Percentiles rank a stretch among this genome's conserved stretches.
Conservation (phyloP, 331 rosid species). For the Cydonia oblonga region DNA sequence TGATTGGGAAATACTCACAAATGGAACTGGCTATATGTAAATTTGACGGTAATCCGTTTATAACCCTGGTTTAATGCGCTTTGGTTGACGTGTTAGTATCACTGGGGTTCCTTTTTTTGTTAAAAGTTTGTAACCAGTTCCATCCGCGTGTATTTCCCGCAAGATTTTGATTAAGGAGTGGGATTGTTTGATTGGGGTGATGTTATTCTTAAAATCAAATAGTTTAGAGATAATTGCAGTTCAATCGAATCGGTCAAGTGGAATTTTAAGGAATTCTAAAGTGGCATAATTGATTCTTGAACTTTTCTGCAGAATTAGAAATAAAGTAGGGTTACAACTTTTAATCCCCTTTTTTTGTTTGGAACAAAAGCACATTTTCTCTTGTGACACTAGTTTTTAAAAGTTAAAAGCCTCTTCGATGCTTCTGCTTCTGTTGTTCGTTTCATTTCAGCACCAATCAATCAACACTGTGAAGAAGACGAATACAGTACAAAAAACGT, state of each 20-base stretch:
- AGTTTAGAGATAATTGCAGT: not conserved
- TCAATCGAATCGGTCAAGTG: slow-evolving; percentile 11
- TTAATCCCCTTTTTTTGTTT: slow-evolving; percentile 1
- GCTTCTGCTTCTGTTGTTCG: not conserved
- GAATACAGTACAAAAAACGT: not conserved
- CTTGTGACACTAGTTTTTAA: not conserved
- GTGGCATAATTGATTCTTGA: slow-evolving; percentile 4
- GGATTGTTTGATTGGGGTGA: not conserved
- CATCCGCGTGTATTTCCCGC: not conserved
- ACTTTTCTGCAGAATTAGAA: slow-evolving; percentile 8
- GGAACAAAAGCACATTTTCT: slow-evolving; percentile 7
- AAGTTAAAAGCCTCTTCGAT: slow-evolving; percentile 1
- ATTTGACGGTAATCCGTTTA: no score
- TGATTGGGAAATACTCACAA: not conserved
- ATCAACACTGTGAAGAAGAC: not conserved
- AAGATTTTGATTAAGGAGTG: not conserved
- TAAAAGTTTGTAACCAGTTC: not conserved
- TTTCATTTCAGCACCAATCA: not conserved
- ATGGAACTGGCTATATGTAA: no score
- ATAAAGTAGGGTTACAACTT: not conserved
- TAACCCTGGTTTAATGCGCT: not conserved
- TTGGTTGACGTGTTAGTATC: not conserved
- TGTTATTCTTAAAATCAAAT: not conserved
- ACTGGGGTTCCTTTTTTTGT: not conserved
- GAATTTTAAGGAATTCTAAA: slow-evolving; percentile 2